Percentiles rank a stretch among this genome's conserved stretches.
Conservation (phyloP, 139 green algal genomes). For the Volvox africanus region DNA sequence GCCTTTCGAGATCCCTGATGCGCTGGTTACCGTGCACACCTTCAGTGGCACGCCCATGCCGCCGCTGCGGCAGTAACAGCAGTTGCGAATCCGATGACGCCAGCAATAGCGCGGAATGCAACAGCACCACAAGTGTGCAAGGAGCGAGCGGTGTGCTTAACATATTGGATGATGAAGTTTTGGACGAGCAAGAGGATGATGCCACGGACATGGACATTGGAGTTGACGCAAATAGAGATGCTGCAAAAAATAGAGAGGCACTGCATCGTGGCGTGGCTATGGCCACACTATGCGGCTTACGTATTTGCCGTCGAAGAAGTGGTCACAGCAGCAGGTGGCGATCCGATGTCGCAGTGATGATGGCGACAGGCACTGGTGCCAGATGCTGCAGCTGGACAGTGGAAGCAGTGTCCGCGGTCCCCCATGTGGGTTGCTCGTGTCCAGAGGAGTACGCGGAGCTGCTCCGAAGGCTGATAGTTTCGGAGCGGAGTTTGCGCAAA, state of each 20-base stretch:
- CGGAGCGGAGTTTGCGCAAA: neutral
- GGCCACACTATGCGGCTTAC: too few relatives aligned
- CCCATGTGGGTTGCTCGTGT: neutral
- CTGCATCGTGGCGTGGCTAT: too few relatives aligned
- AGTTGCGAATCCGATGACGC: neutral
- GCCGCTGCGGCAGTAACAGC: neutral
- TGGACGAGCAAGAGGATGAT: too few relatives aligned
- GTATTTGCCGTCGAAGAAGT: too few relatives aligned
- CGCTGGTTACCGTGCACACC: neutral
- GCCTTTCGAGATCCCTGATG: neutral
- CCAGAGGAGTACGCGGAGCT: slow-evolving; percentile 9
- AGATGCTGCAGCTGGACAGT: neutral
- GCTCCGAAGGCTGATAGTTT: neutral
- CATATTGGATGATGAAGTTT: too few relatives aligned
- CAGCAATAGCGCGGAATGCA: neutral
- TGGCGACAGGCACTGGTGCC: neutral
- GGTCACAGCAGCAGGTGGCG: too few relatives aligned
- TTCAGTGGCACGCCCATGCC: neutral
- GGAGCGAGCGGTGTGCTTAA: too few relatives aligned
- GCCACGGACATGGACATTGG: too few relatives aligned
- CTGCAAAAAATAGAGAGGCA: too few relatives aligned
- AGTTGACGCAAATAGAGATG: too few relatives aligned
- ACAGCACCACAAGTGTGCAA: neutral
- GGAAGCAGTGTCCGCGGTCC: neutral
- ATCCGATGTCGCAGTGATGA: too few relatives aligned